phyloP scores from a whole-genome alignment of 768 basidiomycete genomes.

The Termitomyces heimii region DNA sequence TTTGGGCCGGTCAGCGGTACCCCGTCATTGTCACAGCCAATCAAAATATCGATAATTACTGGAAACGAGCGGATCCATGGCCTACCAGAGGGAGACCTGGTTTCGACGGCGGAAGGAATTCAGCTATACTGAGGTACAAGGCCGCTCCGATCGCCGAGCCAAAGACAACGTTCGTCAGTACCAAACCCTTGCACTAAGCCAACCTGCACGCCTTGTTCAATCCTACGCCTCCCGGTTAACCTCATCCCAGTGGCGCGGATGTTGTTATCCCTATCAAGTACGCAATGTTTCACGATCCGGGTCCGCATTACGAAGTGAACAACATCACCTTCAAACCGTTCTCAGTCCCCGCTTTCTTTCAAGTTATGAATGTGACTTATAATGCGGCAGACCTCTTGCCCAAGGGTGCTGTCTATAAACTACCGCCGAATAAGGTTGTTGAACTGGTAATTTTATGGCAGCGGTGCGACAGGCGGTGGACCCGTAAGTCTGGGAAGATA shows the following conservation, averaged over 20 bases:
- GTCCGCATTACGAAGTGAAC: slow-evolving; percentile 23
- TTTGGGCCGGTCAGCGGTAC: slow-evolving; percentile 6
- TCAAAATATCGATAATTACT: slow-evolving; percentile 4
- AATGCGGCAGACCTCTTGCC: slow-evolving; percentile 33
- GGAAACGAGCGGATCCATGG: slow-evolving; percentile 1
- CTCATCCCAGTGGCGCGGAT: slow-evolving; percentile 1
- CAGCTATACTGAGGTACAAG: slow-evolving; percentile 2
- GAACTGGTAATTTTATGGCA: slow-evolving; percentile 25
- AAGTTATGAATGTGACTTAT: slow-evolving; percentile 37
- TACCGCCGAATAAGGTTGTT: slow-evolving; percentile 39
- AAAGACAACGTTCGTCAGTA: background rate
- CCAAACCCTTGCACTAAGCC: background rate
- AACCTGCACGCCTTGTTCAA: background rate
- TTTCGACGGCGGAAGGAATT: slow-evolving; percentile 4
- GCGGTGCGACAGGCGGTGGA: background rate
- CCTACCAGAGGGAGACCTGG: background rate
- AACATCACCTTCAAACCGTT: slow-evolving; percentile 26
- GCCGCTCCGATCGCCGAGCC: background rate
- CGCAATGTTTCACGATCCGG: background rate
- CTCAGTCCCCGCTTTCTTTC: slow-evolving; percentile 15
- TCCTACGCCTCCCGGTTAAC: background rate
- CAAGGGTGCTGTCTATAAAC: slow-evolving; percentile 31
- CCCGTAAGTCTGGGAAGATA: background rate
- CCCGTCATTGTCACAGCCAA: slow-evolving; percentile 1
- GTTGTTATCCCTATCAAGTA: slow-evolving; percentile 1